Percentiles rank a stretch among this genome's conserved stretches.
Conservation (phyloP, 139 green algal genomes). For the Haematococcus sp. region DNA sequence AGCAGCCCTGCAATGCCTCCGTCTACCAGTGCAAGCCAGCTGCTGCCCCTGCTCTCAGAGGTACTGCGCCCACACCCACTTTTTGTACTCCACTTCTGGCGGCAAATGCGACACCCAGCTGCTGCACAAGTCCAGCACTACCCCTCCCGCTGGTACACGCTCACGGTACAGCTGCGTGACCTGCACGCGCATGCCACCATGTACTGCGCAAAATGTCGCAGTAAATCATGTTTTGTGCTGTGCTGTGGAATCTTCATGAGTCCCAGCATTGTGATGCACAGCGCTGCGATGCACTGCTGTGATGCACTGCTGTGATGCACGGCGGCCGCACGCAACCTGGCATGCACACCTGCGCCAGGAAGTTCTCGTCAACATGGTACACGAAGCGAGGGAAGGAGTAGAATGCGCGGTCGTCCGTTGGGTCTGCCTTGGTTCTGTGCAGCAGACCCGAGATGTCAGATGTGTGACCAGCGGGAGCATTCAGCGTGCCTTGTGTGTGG, state of each 20-base stretch:
- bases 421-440: constrained; percentile 62
- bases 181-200: constrained; percentile 15
- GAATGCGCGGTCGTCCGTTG: constrained; percentile 55
- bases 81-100: constrained; percentile 53
- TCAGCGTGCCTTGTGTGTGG: not conserved
- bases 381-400: constrained; percentile 67
- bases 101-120: constrained; percentile 84
- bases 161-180: constrained; percentile 84
- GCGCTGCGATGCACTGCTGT: too few relatives aligned
- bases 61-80: too few relatives aligned
- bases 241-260: too few relatives aligned
- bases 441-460: not conserved
- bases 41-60: too few relatives aligned
- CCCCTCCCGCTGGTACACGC: constrained; percentile 48
- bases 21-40: too few relatives aligned
- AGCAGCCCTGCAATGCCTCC: too few relatives aligned
- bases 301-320: too few relatives aligned
- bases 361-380: constrained; percentile 80
- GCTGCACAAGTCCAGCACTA: constrained; percentile 71
- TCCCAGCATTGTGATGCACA: too few relatives aligned
- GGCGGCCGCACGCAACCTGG: too few relatives aligned
- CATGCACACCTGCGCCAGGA: constrained; percentile 62
- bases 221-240: too few relatives aligned
- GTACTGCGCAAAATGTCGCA: too few relatives aligned
- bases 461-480: constrained; percentile 2